These are phyloP conservation scores for Penicillium concentricum DNA, from an alignment of 2,329 filamentous ascomycete species.

Conservation along the genomic window DNA sequence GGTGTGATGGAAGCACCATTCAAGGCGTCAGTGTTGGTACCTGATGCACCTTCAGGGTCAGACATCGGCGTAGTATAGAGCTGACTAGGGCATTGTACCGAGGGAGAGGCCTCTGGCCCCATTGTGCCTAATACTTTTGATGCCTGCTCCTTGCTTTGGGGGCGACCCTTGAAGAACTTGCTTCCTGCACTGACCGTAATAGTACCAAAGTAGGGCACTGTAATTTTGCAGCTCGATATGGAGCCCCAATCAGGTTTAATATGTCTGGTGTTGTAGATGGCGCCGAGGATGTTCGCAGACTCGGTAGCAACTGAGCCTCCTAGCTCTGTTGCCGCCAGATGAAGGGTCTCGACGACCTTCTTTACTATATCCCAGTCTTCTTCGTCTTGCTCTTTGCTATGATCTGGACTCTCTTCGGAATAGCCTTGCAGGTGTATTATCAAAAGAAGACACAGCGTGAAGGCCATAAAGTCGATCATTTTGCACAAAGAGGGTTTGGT, in stretches of 20 bases:
- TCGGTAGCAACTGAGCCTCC: conserved; percentile 47
- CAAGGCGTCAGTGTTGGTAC: neutral
- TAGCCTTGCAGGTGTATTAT: conserved; percentile 45
- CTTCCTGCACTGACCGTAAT: conserved; percentile 38
- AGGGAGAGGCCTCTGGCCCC: neutral
- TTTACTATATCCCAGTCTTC: conserved; percentile 40
- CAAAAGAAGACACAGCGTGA: conserved; percentile 48
- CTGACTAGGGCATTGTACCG: conserved; percentile 13
- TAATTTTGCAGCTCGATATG: conserved; percentile 37
- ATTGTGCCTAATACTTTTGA: conserved; percentile 10
- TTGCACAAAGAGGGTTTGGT: conserved; percentile 44
- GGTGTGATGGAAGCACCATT: neutral
- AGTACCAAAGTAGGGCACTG: conserved; percentile 50
- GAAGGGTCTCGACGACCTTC: conserved; percentile 33
- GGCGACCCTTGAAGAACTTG: conserved; percentile 23
- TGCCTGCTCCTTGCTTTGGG: conserved; percentile 10
- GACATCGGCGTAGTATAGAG: conserved; percentile 29
- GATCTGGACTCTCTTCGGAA: conserved; percentile 22
- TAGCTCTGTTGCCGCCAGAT: conserved; percentile 31
- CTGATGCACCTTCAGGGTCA: conserved; percentile 13
- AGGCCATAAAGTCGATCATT: conserved; percentile 50
- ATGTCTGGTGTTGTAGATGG: conserved; percentile 27
- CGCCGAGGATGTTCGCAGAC: conserved; percentile 42
- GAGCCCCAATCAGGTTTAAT: conserved; percentile 20
- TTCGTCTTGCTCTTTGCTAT: conserved; percentile 33